These are phyloP conservation scores for Chlorella sp. DNA, from an alignment of 139 green algal species.

Conservation along the genomic window DNA sequence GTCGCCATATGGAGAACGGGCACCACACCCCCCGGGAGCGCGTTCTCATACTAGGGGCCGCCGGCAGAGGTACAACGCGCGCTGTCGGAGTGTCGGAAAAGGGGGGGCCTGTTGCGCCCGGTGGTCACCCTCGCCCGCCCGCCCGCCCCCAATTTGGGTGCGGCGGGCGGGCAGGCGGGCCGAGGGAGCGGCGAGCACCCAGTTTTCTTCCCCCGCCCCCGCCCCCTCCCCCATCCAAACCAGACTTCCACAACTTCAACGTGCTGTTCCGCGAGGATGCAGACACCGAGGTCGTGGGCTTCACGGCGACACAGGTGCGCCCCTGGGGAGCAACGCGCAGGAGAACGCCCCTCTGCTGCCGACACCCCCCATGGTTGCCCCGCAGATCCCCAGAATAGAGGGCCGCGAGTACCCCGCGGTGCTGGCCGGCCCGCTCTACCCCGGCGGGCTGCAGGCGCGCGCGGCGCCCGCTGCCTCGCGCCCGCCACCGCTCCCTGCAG, in stretches of 20 bases:
- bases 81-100: too few species aligned
- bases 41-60: too few species aligned
- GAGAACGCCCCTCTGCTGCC: not conserved
- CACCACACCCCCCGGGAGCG: too few species aligned
- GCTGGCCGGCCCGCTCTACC: slow-evolving; percentile 27
- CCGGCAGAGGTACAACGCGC: too few species aligned
- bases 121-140: too few species aligned
- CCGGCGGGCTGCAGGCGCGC: not conserved
- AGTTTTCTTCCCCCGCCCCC: too few species aligned
- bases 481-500: not conserved
- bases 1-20: too few species aligned
- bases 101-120: too few species aligned
- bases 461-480: not conserved
- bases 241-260: slow-evolving; percentile 57
- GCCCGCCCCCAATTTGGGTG: too few species aligned
- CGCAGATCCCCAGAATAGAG: slow-evolving; percentile 51
- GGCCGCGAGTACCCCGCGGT: slow-evolving; percentile 25
- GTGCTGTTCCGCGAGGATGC: slow-evolving; percentile 24
- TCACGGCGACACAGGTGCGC: slow-evolving; percentile 48
- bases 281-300: slow-evolving; percentile 31
- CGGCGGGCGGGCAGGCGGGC: too few species aligned
- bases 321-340: not conserved
- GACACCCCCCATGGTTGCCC: not conserved
- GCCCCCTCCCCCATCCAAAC: too few species aligned
- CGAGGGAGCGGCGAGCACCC: too few species aligned